These are phyloP conservation scores for Esteya vermicola DNA, from an alignment of 2,329 filamentous ascomycete species.

Conservation along the genomic window DNA sequence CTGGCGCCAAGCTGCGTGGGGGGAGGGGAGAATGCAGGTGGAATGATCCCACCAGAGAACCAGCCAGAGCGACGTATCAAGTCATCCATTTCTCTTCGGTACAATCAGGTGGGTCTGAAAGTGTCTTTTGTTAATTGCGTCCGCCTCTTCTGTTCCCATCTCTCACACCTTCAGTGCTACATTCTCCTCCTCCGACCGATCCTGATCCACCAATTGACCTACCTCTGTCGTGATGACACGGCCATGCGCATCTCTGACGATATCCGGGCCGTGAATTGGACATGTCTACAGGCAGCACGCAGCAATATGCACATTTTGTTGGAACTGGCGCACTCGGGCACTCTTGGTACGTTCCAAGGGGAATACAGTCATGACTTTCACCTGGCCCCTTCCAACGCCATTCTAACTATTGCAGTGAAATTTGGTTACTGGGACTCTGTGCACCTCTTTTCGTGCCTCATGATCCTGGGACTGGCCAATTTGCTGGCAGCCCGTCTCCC, in stretches of 20 bases:
- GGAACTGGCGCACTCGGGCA: slow-evolving; percentile 4
- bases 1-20: too few species aligned
- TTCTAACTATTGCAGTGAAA: slow-evolving; percentile 6
- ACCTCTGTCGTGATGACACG: background rate
- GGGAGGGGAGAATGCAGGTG: too few species aligned
- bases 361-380: background rate
- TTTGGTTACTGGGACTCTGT: slow-evolving; percentile 14
- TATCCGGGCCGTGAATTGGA: slow-evolving; percentile 1
- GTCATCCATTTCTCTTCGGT: slow-evolving; percentile 6
- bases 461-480: slow-evolving; percentile 9
- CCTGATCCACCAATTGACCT: slow-evolving; percentile 7
- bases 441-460: slow-evolving; percentile 13
- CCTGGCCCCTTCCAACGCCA: too few species aligned
- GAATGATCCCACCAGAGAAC: too few species aligned
- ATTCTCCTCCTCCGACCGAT: slow-evolving; percentile 8
- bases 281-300: slow-evolving; percentile 7
- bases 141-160: too few species aligned
- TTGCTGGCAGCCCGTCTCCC: background rate
- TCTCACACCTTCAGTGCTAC: too few species aligned
- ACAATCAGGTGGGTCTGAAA: too few species aligned
- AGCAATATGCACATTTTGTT: slow-evolving; percentile 8
- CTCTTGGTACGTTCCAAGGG: slow-evolving; percentile 6
- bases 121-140: too few species aligned
- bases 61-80: background rate
- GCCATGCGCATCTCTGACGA: background rate